Base-by-base conservation (phyloP, 345 rosid species). In the Camelina sativa region DNA sequence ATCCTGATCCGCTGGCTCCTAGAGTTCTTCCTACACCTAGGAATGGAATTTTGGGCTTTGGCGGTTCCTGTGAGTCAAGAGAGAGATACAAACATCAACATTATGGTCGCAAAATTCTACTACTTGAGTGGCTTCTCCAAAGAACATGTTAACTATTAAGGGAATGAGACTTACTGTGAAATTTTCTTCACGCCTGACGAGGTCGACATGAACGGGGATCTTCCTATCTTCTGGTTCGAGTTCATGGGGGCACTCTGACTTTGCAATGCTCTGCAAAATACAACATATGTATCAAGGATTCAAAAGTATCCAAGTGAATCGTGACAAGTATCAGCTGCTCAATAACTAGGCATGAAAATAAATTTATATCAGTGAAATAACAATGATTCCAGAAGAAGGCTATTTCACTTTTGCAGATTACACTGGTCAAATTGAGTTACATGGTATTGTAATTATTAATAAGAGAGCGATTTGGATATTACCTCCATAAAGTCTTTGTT, bases 401-500 rank as follows among this genome's bases (percentile, higher is more conserved):
- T 70, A 58, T 40, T 7, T 10, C 8, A 11, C 53, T 9, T 13
- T 52, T 8, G 23, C 23, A 68, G 41, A 25, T 43, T 53, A 67
- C n/a, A 38, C 51, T 0, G 34, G 8, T 50, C 47, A 17, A 51
- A 7, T 68, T n/a, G n/a, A n/a, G n/a, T n/a, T n/a, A n/a, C n/a
- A n/a, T n/a, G n/a, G n/a, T n/a, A n/a, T n/a, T n/a, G n/a, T n/a
- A n/a, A n/a, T n/a, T n/a, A n/a, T n/a, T n/a, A 64, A 41, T 13
- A 19, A 0, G n/a, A 60, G 53, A 35, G 28, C 17, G 5, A 38
- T 44, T 48, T 19, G 23, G 41, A 65, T 28, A 65, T 32, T 83
- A 92, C 99, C 93, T 92, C 90, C 87, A 95, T 73, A 76, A 95
- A 95, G 16, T 85, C 15, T 53, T 87, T 91, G 81, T 90, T 92